These are phyloP conservation scores for Solanum chiquidenum DNA, from an alignment of 257 asterid species.

Conservation along the genomic window DNA sequence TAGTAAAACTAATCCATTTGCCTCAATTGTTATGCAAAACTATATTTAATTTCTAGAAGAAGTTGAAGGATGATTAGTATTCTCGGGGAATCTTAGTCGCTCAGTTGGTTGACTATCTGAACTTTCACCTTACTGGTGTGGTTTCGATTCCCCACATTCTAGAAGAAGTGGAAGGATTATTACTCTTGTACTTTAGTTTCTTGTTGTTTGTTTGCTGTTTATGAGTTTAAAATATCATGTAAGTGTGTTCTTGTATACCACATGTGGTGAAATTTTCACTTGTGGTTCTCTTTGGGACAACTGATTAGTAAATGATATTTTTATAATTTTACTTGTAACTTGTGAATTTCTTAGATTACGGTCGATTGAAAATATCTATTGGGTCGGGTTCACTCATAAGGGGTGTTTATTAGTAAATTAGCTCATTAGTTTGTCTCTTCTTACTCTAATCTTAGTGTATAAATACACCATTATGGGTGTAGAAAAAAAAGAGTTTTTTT, in stretches of 20 bases:
- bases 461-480: background rate
- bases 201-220: background rate
- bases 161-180: background rate
- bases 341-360: background rate
- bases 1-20: constrained; percentile 2
- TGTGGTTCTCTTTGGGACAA: background rate
- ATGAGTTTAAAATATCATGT: background rate
- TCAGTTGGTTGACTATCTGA: background rate
- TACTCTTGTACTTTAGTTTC: background rate
- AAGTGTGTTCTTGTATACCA: background rate
- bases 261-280: background rate
- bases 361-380: too few species aligned
- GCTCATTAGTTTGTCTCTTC: background rate
- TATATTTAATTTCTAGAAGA: background rate
- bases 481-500: too few species aligned
- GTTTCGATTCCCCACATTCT: too few species aligned
- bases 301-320: background rate
- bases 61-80: background rate
- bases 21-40: background rate
- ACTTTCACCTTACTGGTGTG: background rate
- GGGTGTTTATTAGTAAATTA: background rate
- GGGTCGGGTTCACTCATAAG: background rate
- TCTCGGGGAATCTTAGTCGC: background rate
- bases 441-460: background rate
- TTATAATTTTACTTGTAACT: background rate